These are phyloP conservation scores for Massariosphaeria phaeospora DNA, from an alignment of 495 filamentous ascomycete genomes.

Conservation along the genomic window DNA sequence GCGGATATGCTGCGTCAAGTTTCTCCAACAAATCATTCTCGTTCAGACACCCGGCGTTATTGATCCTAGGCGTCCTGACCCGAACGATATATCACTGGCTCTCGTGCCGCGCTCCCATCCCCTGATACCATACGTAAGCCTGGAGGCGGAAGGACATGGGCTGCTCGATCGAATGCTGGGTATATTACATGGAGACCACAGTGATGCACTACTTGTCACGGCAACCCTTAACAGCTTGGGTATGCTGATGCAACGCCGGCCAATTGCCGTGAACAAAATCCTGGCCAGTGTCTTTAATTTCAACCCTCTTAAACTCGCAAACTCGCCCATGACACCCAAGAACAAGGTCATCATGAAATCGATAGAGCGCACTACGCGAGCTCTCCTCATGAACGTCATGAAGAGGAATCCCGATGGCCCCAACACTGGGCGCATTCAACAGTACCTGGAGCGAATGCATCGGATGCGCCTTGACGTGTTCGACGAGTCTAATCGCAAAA, in stretches of 20 bases:
- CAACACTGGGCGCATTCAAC: constrained; percentile 65
- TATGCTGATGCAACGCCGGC: constrained; percentile 71
- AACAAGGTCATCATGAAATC: constrained; percentile 78
- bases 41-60: constrained; percentile 79
- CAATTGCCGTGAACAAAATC: constrained; percentile 77
- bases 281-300: constrained; percentile 80
- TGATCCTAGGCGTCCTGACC: constrained; percentile 79
- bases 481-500: constrained; percentile 72
- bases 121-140: constrained; percentile 65
- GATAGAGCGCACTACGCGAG: constrained; percentile 86
- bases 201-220: constrained; percentile 84
- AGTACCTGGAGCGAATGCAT: constrained; percentile 72
- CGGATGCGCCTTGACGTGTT: constrained; percentile 68
- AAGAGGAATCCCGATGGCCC: constrained; percentile 69
- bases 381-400: constrained; percentile 71
- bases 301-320: constrained; percentile 76
- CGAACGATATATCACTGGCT: constrained; percentile 79
- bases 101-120: constrained; percentile 80
- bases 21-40: constrained; percentile 86
- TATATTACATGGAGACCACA: constrained; percentile 79
- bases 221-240: constrained; percentile 86
- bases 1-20: constrained; percentile 92
- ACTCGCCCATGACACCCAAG: constrained; percentile 69
- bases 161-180: constrained; percentile 84
- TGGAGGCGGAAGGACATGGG: constrained; percentile 88